These are phyloP conservation scores for Trametes sanguinea DNA, from an alignment of 768 basidiomycete species.

Conservation along the genomic window DNA sequence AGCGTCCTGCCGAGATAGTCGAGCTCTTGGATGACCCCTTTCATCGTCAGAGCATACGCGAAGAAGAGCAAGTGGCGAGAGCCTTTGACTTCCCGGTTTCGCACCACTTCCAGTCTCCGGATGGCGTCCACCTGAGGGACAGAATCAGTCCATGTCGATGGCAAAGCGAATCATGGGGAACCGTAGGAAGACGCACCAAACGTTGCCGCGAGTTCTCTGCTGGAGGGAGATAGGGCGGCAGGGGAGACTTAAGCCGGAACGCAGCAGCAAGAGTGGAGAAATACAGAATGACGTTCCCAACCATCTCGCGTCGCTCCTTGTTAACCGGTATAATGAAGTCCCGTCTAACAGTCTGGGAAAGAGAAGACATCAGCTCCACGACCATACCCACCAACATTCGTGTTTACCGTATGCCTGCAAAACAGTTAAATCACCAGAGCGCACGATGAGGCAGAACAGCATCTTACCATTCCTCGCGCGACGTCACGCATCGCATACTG, in stretches of 20 bases:
- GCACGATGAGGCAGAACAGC: constrained; percentile 15
- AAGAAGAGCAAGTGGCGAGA: constrained; percentile 90
- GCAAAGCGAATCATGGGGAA: neutral
- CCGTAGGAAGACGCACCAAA: constrained; percentile 51
- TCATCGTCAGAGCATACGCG: constrained; percentile 92
- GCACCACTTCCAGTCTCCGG: constrained; percentile 84
- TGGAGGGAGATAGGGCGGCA: constrained; percentile 96
- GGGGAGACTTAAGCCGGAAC: constrained; percentile 82
- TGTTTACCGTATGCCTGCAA: constrained; percentile 68
- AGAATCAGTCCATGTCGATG: neutral
- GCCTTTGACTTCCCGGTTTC: constrained; percentile 74
- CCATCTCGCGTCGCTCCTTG: constrained; percentile 88
- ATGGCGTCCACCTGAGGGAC: constrained; percentile 73
- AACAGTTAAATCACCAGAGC: constrained; percentile 2
- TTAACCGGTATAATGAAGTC: constrained; percentile 94
- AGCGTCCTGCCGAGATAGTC: constrained; percentile 78
- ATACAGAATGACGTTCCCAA: constrained; percentile 90
- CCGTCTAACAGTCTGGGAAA: constrained; percentile 65
- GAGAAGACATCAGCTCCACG: neutral
- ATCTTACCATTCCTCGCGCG: constrained; percentile 86
- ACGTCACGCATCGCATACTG: constrained; percentile 96
- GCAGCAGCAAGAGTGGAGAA: constrained; percentile 80
- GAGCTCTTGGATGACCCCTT: constrained; percentile 88
- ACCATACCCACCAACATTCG: neutral
- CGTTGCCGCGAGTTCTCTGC: constrained; percentile 82